A percentile compares a stretch with the other conserved stretches of the same genome.
Conservation (phyloP, 2,329 filamentous ascomycete genomes). For the Aspergillus fumigatiaffinis region DNA sequence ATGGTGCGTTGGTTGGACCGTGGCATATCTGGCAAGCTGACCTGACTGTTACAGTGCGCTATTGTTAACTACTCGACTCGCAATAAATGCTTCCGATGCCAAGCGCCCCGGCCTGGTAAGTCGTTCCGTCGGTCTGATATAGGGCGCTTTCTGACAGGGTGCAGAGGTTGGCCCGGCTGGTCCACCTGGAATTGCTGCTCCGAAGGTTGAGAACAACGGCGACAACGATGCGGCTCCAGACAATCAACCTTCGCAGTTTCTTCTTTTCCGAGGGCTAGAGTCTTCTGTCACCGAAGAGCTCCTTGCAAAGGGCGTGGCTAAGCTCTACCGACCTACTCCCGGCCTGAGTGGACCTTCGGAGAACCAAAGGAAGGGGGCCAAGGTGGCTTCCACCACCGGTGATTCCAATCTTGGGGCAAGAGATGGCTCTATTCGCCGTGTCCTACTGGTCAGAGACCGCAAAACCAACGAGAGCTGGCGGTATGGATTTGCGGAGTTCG, state of each 20-base stretch:
- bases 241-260: constrained; percentile 66
- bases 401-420: constrained; percentile 65
- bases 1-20: constrained; percentile 36
- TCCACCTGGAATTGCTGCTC: constrained; percentile 36
- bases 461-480: constrained; percentile 69
- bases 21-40: not conserved
- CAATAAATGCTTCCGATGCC: constrained; percentile 56
- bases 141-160: constrained; percentile 10
- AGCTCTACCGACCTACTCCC: constrained; percentile 60
- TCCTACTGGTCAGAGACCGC: constrained; percentile 72
- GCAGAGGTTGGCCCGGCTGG: constrained; percentile 25
- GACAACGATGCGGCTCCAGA: constrained; percentile 54
- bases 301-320: constrained; percentile 68
- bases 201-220: constrained; percentile 48
- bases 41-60: constrained; percentile 43
- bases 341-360: constrained; percentile 32
- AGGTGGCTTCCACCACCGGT: constrained; percentile 54
- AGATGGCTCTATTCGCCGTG: constrained; percentile 69
- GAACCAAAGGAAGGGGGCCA: constrained; percentile 45
- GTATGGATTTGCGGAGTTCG: constrained; percentile 83
- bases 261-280: constrained; percentile 70
- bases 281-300: constrained; percentile 67
- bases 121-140: constrained; percentile 1
- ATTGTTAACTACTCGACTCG: constrained; percentile 56
- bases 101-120: constrained; percentile 51